Conservation (phyloP, 2,329 filamentous ascomycete genomes). For the Stachybotrys echinatus region DNA sequence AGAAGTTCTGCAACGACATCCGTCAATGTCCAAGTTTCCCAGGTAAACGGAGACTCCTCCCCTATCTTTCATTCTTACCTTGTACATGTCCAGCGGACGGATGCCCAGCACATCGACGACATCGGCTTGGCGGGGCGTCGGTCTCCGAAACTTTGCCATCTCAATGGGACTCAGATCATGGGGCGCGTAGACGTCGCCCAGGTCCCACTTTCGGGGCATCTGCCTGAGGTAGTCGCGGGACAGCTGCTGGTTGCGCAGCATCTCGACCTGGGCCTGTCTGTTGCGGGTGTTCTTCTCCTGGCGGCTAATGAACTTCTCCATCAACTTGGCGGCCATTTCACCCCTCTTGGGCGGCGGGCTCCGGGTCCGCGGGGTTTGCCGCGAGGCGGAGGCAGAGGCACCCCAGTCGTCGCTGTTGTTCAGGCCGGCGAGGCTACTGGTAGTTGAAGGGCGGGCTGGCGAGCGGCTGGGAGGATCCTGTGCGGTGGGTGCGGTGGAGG, state of each 20-base stretch:
- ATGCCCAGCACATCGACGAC: constrained; percentile 75
- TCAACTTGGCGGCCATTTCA: constrained; percentile 20
- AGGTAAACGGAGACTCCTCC: not conserved
- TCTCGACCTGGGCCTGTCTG: constrained; percentile 29
- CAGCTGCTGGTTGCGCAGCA: constrained; percentile 31
- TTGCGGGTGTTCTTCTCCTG: constrained; percentile 12
- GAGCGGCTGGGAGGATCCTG: constrained; percentile 2
- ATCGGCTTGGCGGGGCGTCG: constrained; percentile 56
- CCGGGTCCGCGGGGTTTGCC: not conserved
- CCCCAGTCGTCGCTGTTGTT: constrained; percentile 11
- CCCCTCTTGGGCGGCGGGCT: constrained; percentile 9
- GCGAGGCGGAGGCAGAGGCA: not conserved
- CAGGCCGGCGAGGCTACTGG: constrained; percentile 14
- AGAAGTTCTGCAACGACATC: constrained; percentile 66
- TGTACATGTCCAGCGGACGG: constrained; percentile 80
- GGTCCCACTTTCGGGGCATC: constrained; percentile 64
- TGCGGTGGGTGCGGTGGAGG: constrained; percentile 19
- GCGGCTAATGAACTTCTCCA: constrained; percentile 18
- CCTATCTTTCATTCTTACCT: constrained; percentile 48
- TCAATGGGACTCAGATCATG: constrained; percentile 77
- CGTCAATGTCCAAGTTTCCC: constrained; percentile 4
- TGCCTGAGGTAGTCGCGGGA: constrained; percentile 54
- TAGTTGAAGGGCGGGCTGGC: not conserved
- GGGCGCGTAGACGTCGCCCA: constrained; percentile 85
- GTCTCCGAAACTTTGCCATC: constrained; percentile 73